Base-by-base conservation (phyloP, 2,329 filamentous ascomycete species). In the Podosphaera leucotricha region DNA sequence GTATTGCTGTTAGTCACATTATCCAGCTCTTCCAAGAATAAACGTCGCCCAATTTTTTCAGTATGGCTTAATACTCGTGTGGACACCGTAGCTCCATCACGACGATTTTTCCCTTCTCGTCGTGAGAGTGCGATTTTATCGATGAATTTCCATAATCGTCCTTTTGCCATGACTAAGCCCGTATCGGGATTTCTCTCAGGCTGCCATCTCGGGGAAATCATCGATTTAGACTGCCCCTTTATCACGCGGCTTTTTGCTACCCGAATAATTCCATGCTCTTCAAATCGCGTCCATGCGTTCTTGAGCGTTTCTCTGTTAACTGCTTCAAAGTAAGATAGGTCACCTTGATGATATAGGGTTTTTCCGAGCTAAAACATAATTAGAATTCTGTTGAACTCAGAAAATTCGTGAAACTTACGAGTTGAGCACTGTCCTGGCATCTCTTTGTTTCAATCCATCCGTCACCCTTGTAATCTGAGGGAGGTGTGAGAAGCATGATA, bases 251-350 rank as follows among this genome's bases (percentile, higher is more conserved):
- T 63, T 53, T 80, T 81, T 24, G 80, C 68, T 0, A 86, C 70
- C 38, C 81, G 64, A 46, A 95, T 68, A 49, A 95, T 92, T 7
- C 85, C 82, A 54, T 95, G 87, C 55, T 94, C 84, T 53, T 86
- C 77, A 55, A 92, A 92, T 15, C 84, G 75, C 33, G 74, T 69
- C 61, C 87, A 94, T 0, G 86, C 80, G 60, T 98, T 98, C 57
- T 90, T 92, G 46, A 98, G 71, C 0, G 86, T 92, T 60, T 98
- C 87, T 55, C 94, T 94, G 66, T 98, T 98, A 50, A 98, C 87
- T 2, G 90, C 86, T 62, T 98, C 90, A 53, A 94, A 95, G 62
- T 98, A 98, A 24, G 80, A 86, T 8, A 98, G 72, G 55, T 98
- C 90, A 45, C 90, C 90, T 64, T 98, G 87, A 58, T 98, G 87